These are phyloP conservation scores for Tylopilus subfusipes DNA, from an alignment of 768 basidiomycete species.

Conservation along the genomic window DNA sequence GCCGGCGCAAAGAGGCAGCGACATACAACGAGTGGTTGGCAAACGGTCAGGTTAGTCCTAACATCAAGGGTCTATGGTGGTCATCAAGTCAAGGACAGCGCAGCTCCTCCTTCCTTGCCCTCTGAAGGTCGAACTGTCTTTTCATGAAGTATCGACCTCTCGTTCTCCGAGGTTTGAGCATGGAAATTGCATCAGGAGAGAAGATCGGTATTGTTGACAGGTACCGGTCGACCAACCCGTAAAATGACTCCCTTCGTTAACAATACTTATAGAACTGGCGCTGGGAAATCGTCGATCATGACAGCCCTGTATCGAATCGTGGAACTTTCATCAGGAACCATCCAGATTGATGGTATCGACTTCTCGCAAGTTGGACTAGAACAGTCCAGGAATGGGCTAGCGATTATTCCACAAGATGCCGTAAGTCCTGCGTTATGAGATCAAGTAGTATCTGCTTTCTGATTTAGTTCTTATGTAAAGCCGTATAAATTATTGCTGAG, in stretches of 20 bases:
- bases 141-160: slow-evolving; percentile 79
- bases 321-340: slow-evolving; percentile 71
- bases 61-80: slow-evolving; percentile 57
- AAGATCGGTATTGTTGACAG: slow-evolving; percentile 90
- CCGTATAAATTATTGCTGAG: slow-evolving; percentile 4
- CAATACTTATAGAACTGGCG: slow-evolving; percentile 56
- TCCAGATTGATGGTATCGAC: slow-evolving; percentile 80
- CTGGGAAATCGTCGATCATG: slow-evolving; percentile 90
- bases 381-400: slow-evolving; percentile 62
- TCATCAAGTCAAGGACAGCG: slow-evolving; percentile 57
- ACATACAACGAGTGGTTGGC: slow-evolving; percentile 71
- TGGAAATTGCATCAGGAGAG: slow-evolving; percentile 71
- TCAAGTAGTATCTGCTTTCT: background rate
- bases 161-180: slow-evolving; percentile 78
- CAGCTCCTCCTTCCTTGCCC: slow-evolving; percentile 71
- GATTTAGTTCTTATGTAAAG: slow-evolving; percentile 38
- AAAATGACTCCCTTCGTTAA: background rate
- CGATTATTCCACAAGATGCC: slow-evolving; percentile 82
- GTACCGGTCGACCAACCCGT: slow-evolving; percentile 25
- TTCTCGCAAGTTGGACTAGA: slow-evolving; percentile 75
- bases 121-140: slow-evolving; percentile 65
- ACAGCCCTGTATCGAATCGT: slow-evolving; percentile 83
- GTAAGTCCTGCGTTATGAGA: slow-evolving; percentile 6
- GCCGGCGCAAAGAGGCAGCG: slow-evolving; percentile 50
- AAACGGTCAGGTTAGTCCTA: slow-evolving; percentile 58